Percentiles rank a stretch among this genome's conserved stretches.
These are phyloP conservation scores for Solanum pinnatisectum DNA, from an alignment of 257 asterid genomes.

Conservation along the genomic window DNA sequence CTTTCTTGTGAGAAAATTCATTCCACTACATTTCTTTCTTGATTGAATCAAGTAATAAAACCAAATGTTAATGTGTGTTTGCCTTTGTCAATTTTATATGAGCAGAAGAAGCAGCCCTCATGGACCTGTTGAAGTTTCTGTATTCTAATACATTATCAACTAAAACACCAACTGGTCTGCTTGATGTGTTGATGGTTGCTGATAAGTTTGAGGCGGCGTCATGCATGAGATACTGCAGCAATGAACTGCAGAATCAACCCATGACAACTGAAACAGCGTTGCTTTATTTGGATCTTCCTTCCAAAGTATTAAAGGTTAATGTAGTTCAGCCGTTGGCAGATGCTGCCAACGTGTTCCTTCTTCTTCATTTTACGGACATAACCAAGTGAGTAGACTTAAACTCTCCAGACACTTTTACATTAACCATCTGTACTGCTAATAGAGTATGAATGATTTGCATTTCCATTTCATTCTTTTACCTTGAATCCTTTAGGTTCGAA, in stretches of 20 bases:
- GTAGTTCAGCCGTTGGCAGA: slow-evolving; percentile 64
- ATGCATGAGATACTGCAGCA: slow-evolving; percentile 85
- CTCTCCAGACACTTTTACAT: not conserved
- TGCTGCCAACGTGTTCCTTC: slow-evolving; percentile 73
- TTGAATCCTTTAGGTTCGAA: slow-evolving; percentile 32
- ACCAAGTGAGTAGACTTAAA: slow-evolving; percentile 41
- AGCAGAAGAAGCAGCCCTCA: slow-evolving; percentile 82
- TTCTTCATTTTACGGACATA: slow-evolving; percentile 59
- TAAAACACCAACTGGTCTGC: slow-evolving; percentile 44
- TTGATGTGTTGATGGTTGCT: slow-evolving; percentile 86
- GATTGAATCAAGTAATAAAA: not conserved
- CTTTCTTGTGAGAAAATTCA: not conserved
- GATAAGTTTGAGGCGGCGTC: slow-evolving; percentile 83
- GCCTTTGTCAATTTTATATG: slow-evolving; percentile 7
- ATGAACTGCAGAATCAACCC: slow-evolving; percentile 41
- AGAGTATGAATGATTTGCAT: not conserved
- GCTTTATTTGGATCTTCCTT: slow-evolving; percentile 91
- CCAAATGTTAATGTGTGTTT: not conserved
- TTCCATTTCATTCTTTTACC: not conserved
- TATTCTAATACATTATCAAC: slow-evolving; percentile 58
- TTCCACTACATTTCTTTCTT: not conserved
- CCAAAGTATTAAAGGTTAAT: slow-evolving; percentile 52
- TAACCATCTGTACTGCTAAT: not conserved
- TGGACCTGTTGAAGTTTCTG: slow-evolving; percentile 73
- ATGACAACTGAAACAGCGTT: slow-evolving; percentile 87